Evolutionary conservation across 2,329 filamentous ascomycete genomes (phyloP), one percentile per base, ranked within the genome.

Genomic region (Aspergillus alliaceus): DNA sequence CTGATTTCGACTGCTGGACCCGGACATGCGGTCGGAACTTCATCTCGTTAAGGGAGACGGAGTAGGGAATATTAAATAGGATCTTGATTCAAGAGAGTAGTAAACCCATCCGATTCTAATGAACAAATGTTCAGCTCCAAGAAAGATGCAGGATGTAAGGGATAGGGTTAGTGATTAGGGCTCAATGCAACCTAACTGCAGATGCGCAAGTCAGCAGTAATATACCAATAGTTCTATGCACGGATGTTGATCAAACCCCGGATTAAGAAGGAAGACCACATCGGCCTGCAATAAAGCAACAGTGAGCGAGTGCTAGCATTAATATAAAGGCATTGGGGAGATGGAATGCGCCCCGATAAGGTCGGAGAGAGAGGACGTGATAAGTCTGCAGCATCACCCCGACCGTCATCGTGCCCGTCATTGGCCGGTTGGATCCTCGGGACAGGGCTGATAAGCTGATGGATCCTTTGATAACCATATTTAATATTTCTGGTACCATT

Each of bases 1-100:
- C 72, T 6, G 79, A 81, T 50, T 73, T 69, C 1, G 75, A 68
- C 64, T 81, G 79, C 24, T 77, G 69, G 37, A 82, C 78, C 51
- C 71, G 72, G 46, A 81, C 67, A 54, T 71, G 72, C 39, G 44
- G 44, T 48, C 40, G 40, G 40, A 44, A 24, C 40, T 44, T 44
- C 40, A 44, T 44, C n/a, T n/a, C n/a, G n/a, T n/a, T n/a, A n/a
- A n/a, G n/a, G n/a, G n/a, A n/a, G n/a, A n/a, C n/a, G n/a, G n/a
- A n/a, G n/a, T n/a, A n/a, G n/a, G n/a, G n/a, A n/a, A n/a, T n/a
- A n/a, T n/a, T n/a, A n/a, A n/a, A n/a, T n/a, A n/a, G n/a, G n/a
- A n/a, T n/a, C n/a, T n/a, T 15, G 6, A 5, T 25, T 24, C 4
- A 24, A 42, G 39, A 15, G 14, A 42, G n/a, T 8, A 3, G 39